Evolutionary conservation across 2,329 filamentous ascomycete genomes (phyloP), one percentile per base, ranked within the genome.

Genomic region (Leptodontidium sp.): DNA sequence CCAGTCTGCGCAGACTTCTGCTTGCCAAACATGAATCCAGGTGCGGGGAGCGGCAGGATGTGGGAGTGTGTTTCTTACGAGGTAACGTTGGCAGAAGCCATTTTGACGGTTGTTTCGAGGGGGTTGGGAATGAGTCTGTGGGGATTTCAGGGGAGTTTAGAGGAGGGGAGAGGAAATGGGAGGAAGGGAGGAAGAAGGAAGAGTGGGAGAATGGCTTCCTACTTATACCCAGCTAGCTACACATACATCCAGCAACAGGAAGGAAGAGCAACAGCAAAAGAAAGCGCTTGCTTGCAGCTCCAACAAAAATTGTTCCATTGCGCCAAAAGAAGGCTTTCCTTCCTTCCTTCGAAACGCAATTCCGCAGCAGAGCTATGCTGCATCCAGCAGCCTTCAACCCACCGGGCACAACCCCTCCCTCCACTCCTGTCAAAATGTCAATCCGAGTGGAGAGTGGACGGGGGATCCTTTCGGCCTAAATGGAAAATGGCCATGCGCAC

Each of bases 61-160:
- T 2, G 38, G 38, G 43, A 57, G 66, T 45, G n/a, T 7, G 4
- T 73, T 58, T 43, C 75, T 72, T 75, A 77, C 75, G 72, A 68
- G 43, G 75, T 76, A 65, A 66, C 69, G 67, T 79, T 78, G 61
- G 75, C 62, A 66, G 75, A 72, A 57, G 78, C 76, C 79, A 79
- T 80, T 66, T 57, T 72, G 65, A 64, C 58, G 47, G 29, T 68
- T n/a, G 35, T 12, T 67, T 35, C 38, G 45, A 62, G 24, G 40
- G 57, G 45, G 26, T 53, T 35, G 43, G n/a, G 7, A 47, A 53
- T 55, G n/a, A 5, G 38, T 11, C 49, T 9, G 8, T 21, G 9
- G 29, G 26, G 26, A 5, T 24, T 11, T 62, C 2, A 14, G 32
- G 9, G 29, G 26, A 55, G 32, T 32, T 9, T 26, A 57, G 32